Evolutionary conservation across 2,329 filamentous ascomycete genomes (phyloP).

Genomic region (Colletotrichum camelliae): DNA sequence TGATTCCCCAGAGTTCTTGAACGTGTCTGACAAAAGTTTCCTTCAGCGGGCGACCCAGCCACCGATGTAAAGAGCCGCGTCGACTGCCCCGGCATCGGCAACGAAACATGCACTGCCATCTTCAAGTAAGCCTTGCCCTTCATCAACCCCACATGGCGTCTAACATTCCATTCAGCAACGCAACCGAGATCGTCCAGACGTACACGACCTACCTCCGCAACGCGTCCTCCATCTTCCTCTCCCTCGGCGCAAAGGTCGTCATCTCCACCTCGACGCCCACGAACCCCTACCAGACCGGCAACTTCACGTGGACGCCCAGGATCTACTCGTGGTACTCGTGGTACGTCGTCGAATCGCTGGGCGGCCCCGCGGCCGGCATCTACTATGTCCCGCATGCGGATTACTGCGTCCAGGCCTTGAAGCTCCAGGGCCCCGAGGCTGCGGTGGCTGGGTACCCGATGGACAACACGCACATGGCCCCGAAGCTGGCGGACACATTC

Average conservation of each 20-base stretch:
- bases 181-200: conserved; percentile 60
- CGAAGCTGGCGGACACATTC: conserved; percentile 58
- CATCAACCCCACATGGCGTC: fast-evolving
- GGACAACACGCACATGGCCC: conserved; percentile 68
- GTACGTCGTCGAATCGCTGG: conserved; percentile 26
- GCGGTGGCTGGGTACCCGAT: conserved; percentile 62
- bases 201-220: conserved; percentile 65
- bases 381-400: conserved; percentile 64
- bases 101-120: conserved; percentile 57
- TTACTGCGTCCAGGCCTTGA: conserved; percentile 59
- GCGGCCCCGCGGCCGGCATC: conserved; percentile 42
- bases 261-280: conserved; percentile 60
- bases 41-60: background rate
- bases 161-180: background rate
- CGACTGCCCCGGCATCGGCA: conserved; percentile 61
- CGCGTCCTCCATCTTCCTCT: conserved; percentile 57
- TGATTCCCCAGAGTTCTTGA: fast-evolving
- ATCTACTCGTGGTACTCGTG: conserved; percentile 61
- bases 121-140: conserved; percentile 32
- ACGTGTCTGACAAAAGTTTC: background rate
- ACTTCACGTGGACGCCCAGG: conserved; percentile 50
- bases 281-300: conserved; percentile 65
- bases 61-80: conserved; percentile 61
- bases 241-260: conserved; percentile 65
- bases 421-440: conserved; percentile 50